Evolutionary conservation across 1,284 basidiomycete genomes (phyloP).

Genomic region (Austroboletus sp.): DNA sequence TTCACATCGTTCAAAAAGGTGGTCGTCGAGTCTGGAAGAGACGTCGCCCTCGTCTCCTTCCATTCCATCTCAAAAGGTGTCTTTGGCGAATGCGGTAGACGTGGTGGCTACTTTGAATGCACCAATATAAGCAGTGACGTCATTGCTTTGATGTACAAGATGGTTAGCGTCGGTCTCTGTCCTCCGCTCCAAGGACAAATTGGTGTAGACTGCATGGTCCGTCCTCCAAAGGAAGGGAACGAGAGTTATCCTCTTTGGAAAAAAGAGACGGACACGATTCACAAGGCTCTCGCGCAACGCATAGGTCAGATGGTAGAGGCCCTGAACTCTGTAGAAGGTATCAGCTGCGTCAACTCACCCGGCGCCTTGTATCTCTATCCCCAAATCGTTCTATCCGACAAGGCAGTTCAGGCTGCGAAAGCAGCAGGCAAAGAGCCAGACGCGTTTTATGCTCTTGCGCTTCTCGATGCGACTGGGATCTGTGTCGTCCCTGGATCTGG

Average conservation of each 20-base stretch:
- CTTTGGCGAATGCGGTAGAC: constrained; percentile 85
- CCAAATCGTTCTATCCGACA: constrained; percentile 60
- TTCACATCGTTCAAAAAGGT: constrained; percentile 92
- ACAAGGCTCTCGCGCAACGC: constrained; percentile 65
- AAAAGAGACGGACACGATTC: constrained; percentile 74
- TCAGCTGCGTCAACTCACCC: constrained; percentile 81
- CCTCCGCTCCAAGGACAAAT: constrained; percentile 86
- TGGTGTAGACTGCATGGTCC: constrained; percentile 85
- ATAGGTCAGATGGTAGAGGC: constrained; percentile 68
- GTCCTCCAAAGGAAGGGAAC: constrained; percentile 72
- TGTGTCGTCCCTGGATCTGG: constrained; percentile 89
- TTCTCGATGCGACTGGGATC: constrained; percentile 86
- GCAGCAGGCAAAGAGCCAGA: constrained; percentile 74
- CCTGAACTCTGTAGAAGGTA: constrained; percentile 72
- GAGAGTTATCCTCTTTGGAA: constrained; percentile 74
- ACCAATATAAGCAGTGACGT: constrained; percentile 73
- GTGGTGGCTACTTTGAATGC: constrained; percentile 91
- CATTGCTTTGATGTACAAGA: constrained; percentile 86
- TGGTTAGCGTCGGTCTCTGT: constrained; percentile 85
- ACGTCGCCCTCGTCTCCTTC: constrained; percentile 82
- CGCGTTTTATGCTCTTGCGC: constrained; percentile 76
- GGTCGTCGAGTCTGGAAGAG: constrained; percentile 55
- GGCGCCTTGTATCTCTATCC: constrained; percentile 90
- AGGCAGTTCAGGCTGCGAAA: constrained; percentile 68
- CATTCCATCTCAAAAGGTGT: constrained; percentile 95